Evolutionary conservation across 108 stramenopile genomes (phyloP).

Genomic region (Phaeodactylum tricornutum): DNA sequence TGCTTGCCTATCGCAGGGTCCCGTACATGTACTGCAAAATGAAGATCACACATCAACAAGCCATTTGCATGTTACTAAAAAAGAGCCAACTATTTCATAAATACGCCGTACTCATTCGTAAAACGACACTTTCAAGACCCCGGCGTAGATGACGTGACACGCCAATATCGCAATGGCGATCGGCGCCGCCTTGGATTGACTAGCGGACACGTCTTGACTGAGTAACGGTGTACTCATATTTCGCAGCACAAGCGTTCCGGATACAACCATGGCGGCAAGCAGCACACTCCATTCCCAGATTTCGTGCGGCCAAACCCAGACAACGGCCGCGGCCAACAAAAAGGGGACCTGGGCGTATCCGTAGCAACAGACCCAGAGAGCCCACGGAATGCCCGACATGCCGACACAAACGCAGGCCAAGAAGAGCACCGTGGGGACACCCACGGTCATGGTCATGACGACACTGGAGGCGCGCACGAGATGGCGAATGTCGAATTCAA

Average conservation of each 20-base stretch:
- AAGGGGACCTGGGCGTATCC: conserved; percentile 74
- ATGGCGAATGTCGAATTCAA: conserved; percentile 74
- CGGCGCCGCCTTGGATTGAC: conserved; percentile 36
- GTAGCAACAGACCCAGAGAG: conserved; percentile 67
- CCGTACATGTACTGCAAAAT: too few relatives aligned
- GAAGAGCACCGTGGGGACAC: conserved; percentile 41
- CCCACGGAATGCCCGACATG: conserved; percentile 30
- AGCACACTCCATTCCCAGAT: conserved; percentile 49
- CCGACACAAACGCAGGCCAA: conserved; percentile 41
- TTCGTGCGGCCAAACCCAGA: conserved; percentile 34
- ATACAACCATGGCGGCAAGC: conserved; percentile 33
- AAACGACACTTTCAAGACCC: conserved; percentile 65
- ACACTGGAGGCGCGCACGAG: conserved; percentile 52
- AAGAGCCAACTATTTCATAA: too few relatives aligned
- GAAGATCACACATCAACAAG: too few relatives aligned
- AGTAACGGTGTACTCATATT: conserved; percentile 57
- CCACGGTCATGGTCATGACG: conserved; percentile 37
- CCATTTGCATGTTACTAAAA: too few relatives aligned
- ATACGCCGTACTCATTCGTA: too few relatives aligned
- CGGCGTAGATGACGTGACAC: conserved; percentile 54
- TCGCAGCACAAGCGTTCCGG: conserved; percentile 50
- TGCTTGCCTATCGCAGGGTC: too few relatives aligned
- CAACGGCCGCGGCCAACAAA: conserved; percentile 44
- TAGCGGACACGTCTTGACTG: conserved; percentile 15
- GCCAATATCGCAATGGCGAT: conserved; percentile 53